Evolutionary conservation across 192 early-diverging fungal species (phyloP).

Genomic region (Chytriomyces confervae): DNA sequence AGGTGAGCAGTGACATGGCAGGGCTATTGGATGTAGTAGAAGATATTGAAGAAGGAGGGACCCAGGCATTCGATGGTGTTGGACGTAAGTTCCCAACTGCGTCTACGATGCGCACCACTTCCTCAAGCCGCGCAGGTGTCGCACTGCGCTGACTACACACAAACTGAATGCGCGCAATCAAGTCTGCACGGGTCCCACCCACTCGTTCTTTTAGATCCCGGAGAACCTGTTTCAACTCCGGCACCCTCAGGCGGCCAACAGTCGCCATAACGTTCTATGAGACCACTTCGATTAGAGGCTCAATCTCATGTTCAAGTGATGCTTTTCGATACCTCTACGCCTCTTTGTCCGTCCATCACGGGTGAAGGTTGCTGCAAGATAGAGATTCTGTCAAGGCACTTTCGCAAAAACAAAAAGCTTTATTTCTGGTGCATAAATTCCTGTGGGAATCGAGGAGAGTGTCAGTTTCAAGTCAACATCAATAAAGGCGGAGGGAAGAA

Average conservation of each 20-base stretch:
- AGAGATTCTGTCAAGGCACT: no score
- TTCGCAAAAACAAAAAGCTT: no score
- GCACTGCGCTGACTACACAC: not conserved
- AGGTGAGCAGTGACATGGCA: not conserved
- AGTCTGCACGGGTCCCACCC: slow-evolving; percentile 9
- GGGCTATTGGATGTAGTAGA: not conserved
- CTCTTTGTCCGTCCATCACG: not conserved
- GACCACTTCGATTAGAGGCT: not conserved
- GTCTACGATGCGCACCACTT: not conserved
- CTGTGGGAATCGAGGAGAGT: no score
- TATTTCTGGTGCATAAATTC: no score
- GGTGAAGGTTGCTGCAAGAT: not conserved
- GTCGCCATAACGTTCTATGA: not conserved
- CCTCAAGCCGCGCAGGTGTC: not conserved
- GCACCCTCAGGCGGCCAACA: not conserved
- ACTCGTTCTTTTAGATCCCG: slow-evolving; percentile 9
- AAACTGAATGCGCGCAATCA: slow-evolving; percentile 2
- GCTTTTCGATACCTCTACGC: not conserved
- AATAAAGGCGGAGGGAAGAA: no score
- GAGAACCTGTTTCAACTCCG: slow-evolving; percentile 13
- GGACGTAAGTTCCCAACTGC: not conserved
- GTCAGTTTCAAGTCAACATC: no score
- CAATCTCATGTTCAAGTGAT: not conserved
- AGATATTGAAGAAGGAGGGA: no score
- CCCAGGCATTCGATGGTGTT: no score